Evolutionary conservation across 257 asterid species (phyloP).

Genomic region (Euphrasia confusa): DNA sequence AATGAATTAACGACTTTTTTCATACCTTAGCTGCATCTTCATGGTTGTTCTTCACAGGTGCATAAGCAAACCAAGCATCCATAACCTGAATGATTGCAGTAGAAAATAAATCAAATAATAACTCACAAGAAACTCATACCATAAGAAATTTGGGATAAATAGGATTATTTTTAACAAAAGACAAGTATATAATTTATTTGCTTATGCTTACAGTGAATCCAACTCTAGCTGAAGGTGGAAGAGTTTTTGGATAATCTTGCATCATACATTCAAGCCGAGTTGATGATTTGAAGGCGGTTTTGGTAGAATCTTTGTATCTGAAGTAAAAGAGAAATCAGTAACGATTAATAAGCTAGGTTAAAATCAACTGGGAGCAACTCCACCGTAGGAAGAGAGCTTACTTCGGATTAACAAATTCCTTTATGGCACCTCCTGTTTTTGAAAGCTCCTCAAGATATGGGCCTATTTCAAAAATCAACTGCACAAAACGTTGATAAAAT

Average conservation of each 20-base stretch:
- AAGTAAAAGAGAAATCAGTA: conserved; percentile 27
- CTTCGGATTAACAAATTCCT: conserved; percentile 99
- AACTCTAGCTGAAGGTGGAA: conserved; percentile 92
- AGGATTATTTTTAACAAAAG: conserved; percentile 2
- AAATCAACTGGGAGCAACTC: not conserved
- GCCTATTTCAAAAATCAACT: conserved; percentile 86
- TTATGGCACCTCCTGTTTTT: conserved; percentile 84
- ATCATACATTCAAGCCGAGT: conserved; percentile 99
- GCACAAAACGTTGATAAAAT: conserved; percentile 25
- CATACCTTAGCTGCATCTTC: conserved; percentile 99
- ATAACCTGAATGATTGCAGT: conserved; percentile 44
- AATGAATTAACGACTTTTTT: conserved; percentile 6
- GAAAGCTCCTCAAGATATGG: conserved; percentile 91
- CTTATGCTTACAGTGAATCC: conserved; percentile 86
- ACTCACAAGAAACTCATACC: conserved; percentile 16
- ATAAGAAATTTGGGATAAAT: conserved; percentile 3
- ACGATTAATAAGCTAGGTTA: conserved; percentile 8
- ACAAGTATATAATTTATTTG: conserved; percentile 10
- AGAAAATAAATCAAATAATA: conserved; percentile 7
- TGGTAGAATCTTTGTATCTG: conserved; percentile 92
- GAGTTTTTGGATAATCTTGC: conserved; percentile 98
- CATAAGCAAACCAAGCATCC: conserved; percentile 97
- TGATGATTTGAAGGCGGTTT: conserved; percentile 87
- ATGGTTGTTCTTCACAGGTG: conserved; percentile 98
- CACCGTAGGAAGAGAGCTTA: conserved; percentile 30